Evolutionary conservation across 108 stramenopile genomes (phyloP).

Genomic region (Poteriospumella lacustris): DNA sequence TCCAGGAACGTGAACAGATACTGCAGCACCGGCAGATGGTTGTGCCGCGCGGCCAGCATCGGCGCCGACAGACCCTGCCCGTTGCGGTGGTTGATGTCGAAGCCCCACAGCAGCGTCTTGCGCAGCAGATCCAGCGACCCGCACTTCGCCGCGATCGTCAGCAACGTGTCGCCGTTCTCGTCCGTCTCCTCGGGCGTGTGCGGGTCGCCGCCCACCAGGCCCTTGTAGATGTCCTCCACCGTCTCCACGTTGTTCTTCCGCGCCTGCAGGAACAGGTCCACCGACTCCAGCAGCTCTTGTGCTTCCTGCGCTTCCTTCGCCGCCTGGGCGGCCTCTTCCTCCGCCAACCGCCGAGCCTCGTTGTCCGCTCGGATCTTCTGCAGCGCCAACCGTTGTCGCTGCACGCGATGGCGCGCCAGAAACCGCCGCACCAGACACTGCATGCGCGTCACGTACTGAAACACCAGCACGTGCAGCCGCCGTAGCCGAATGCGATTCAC

Average conservation of each 20-base stretch:
- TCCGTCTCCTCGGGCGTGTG: background rate
- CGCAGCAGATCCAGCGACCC: slow-evolving; percentile 12
- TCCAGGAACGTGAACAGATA: background rate
- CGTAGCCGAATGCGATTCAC: slow-evolving; percentile 20
- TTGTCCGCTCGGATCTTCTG: background rate
- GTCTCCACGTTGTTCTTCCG: background rate
- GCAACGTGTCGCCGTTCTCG: slow-evolving; percentile 7
- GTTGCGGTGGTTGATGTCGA: slow-evolving; percentile 23
- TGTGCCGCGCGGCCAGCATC: background rate
- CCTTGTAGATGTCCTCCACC: slow-evolving; percentile 7
- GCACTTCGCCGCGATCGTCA: background rate
- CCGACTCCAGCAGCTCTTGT: background rate
- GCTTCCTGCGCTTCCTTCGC: background rate
- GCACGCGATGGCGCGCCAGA: background rate
- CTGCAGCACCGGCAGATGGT: background rate
- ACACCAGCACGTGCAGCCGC: background rate
- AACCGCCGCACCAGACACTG: slow-evolving; percentile 15
- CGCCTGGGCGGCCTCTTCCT: background rate
- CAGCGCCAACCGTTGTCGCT: background rate
- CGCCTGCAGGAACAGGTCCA: slow-evolving; percentile 11
- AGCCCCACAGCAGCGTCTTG: slow-evolving; percentile 5
- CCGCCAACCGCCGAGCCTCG: background rate
- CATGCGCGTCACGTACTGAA: background rate
- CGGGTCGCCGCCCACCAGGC: background rate
- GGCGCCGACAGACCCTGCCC: background rate